phyloP scores from a whole-genome alignment of 352 stramenopile genomes.

The Pythium sukuiense region DNA sequence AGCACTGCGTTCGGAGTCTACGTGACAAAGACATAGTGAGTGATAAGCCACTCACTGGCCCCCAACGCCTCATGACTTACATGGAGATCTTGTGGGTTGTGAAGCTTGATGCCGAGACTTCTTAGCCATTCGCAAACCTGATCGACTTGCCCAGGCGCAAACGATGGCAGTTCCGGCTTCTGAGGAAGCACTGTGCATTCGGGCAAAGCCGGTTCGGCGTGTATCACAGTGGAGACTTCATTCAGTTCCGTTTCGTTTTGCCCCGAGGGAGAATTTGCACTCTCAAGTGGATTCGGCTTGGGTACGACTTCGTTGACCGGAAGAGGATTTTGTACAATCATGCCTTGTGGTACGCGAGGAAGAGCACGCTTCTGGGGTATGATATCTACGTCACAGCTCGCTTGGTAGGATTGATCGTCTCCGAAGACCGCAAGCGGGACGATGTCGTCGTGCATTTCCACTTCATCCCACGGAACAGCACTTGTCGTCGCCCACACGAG shows the following conservation, averaged over 20 bases:
- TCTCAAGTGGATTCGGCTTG: neutral
- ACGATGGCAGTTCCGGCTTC: neutral
- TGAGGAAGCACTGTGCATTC: neutral
- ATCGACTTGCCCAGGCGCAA: neutral
- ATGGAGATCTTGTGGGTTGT: neutral
- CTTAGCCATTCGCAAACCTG: neutral
- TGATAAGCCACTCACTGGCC: too few relatives aligned
- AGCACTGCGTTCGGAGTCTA: constrained; percentile 35
- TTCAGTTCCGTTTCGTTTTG: neutral
- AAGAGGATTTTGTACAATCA: neutral
- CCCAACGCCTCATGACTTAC: neutral
- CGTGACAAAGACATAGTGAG: too few relatives aligned
- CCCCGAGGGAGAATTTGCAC: neutral
- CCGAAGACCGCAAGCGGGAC: neutral
- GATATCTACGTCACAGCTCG: constrained; percentile 1
- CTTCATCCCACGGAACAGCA: constrained; percentile 1
- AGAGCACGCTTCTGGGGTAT: neutral
- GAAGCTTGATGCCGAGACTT: constrained; percentile 2
- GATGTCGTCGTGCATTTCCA: constrained; percentile 1
- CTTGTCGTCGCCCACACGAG: neutral
- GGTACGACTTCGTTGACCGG: neutral
- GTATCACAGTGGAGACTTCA: neutral
- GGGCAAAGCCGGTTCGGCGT: neutral
- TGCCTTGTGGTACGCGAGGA: neutral
- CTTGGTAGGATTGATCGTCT: neutral